A percentile compares a stretch with the other conserved stretches of the same genome.
Evolutionary conservation across 2,329 filamentous ascomycete genomes (phyloP).

Genomic region (Cladophialophora bantiana): DNA sequence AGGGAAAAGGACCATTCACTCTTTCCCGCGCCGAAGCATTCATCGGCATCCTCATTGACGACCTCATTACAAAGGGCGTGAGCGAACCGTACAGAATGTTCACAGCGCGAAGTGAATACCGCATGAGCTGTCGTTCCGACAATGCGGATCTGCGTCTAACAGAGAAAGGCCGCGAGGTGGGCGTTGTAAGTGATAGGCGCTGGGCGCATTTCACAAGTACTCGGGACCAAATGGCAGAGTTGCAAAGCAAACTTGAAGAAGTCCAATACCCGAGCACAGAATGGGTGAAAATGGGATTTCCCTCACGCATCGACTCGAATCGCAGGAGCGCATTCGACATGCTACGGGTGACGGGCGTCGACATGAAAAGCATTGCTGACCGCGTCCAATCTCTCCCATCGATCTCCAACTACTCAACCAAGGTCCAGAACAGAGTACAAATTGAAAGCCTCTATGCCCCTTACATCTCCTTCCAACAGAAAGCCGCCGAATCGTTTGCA

Average conservation of each 20-base stretch:
- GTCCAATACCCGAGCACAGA: slow-evolving; percentile 65
- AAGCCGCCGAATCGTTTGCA: slow-evolving; percentile 70
- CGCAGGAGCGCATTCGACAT: slow-evolving; percentile 79
- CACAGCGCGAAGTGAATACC: slow-evolving; percentile 92
- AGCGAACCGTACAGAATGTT: slow-evolving; percentile 99
- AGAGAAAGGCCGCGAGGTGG: slow-evolving; percentile 74
- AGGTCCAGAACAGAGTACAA: slow-evolving; percentile 72
- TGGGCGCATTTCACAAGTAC: slow-evolving; percentile 76
- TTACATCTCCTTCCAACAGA: slow-evolving; percentile 77
- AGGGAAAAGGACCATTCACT: slow-evolving; percentile 68
- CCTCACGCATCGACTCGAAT: slow-evolving; percentile 69
- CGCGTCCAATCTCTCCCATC: slow-evolving; percentile 57
- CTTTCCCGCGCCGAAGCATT: slow-evolving; percentile 87
- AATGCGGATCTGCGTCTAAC: slow-evolving; percentile 92
- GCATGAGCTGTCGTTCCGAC: slow-evolving; percentile 88
- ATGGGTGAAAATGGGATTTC: slow-evolving; percentile 76
- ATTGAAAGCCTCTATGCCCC: slow-evolving; percentile 89
- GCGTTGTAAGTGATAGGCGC: slow-evolving; percentile 77
- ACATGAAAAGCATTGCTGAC: slow-evolving; percentile 54
- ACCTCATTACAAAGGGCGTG: slow-evolving; percentile 94
- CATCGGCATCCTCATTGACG: slow-evolving; percentile 98
- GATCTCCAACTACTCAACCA: slow-evolving; percentile 58
- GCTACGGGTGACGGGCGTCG: slow-evolving; percentile 70
- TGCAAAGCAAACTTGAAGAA: slow-evolving; percentile 67
- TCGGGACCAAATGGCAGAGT: slow-evolving; percentile 69